Percentiles rank a stretch among this genome's conserved stretches.
Conservation (phyloP, 257 asterid genomes). For the Scutellaria baicalensis region DNA sequence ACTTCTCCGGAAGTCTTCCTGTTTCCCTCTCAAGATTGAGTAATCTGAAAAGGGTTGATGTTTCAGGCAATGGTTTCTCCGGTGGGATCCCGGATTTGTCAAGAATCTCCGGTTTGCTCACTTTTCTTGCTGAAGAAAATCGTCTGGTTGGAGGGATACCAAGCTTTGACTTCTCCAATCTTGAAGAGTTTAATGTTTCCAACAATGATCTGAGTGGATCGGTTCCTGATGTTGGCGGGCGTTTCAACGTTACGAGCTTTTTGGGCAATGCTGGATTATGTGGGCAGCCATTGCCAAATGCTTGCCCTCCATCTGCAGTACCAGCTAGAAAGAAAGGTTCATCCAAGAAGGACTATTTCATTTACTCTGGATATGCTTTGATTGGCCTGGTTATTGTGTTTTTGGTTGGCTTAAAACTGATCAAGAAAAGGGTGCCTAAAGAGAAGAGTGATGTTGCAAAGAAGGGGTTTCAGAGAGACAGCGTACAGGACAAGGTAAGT, state of each 20-base stretch:
- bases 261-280: constrained; percentile 54
- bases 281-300: constrained; percentile 35
- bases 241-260: constrained; percentile 36
- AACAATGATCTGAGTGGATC: constrained; percentile 51
- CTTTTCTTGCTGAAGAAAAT: constrained; percentile 53
- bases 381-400: constrained; percentile 34
- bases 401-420: constrained; percentile 20
- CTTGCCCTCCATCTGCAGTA: constrained; percentile 38
- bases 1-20: constrained; percentile 46
- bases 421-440: constrained; percentile 8
- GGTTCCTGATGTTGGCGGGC: constrained; percentile 37
- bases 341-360: constrained; percentile 31
- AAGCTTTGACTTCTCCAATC: constrained; percentile 42
- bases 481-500: constrained; percentile 21
- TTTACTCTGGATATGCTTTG: constrained; percentile 53
- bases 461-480: background rate
- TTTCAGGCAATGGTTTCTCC: constrained; percentile 48
- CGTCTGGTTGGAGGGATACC: constrained; percentile 46
- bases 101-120: constrained; percentile 52
- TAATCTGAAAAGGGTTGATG: constrained; percentile 40
- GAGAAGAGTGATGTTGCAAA: constrained; percentile 3
- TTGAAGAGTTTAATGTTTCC: constrained; percentile 57
- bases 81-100: constrained; percentile 56
- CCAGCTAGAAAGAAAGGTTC: constrained; percentile 16
- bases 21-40: constrained; percentile 33